phyloP scores from a whole-genome alignment of 176 grass and related monocot species.

The Eleusine coracana region DNA sequence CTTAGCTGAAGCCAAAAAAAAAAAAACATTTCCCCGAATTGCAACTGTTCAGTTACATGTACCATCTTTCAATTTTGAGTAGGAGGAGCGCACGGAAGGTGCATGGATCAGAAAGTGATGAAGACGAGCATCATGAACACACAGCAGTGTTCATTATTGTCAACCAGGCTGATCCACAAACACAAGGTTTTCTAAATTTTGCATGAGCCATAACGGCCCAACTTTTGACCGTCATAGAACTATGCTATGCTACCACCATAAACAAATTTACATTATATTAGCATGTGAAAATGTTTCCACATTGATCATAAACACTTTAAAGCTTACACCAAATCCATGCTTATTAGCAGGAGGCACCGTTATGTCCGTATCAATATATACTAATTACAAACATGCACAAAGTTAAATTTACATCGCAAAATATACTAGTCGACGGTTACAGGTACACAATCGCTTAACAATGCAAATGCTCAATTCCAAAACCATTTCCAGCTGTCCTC shows the following conservation, averaged over 20 bases:
- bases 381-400: background rate
- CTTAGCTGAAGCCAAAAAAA: too few species aligned
- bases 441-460: background rate
- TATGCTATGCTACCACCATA: background rate
- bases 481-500: slow-evolving; percentile 44
- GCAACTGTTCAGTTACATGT: too few species aligned
- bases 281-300: background rate
- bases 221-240: background rate
- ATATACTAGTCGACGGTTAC: background rate
- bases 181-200: background rate
- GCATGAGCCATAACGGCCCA: background rate
- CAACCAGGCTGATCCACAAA: background rate
- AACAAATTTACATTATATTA: background rate
- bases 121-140: too few species aligned
- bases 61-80: too few species aligned
- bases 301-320: background rate
- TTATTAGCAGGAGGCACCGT: background rate
- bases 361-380: background rate
- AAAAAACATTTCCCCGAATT: too few species aligned
- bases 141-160: background rate
- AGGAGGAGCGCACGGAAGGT: too few species aligned
- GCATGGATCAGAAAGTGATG: too few species aligned
- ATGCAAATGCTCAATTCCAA: slow-evolving; percentile 36
- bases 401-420: background rate
- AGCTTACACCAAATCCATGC: background rate